Conservation (phyloP, 495 filamentous ascomycete genomes). For the Friedmanniomyces endolithicus region DNA sequence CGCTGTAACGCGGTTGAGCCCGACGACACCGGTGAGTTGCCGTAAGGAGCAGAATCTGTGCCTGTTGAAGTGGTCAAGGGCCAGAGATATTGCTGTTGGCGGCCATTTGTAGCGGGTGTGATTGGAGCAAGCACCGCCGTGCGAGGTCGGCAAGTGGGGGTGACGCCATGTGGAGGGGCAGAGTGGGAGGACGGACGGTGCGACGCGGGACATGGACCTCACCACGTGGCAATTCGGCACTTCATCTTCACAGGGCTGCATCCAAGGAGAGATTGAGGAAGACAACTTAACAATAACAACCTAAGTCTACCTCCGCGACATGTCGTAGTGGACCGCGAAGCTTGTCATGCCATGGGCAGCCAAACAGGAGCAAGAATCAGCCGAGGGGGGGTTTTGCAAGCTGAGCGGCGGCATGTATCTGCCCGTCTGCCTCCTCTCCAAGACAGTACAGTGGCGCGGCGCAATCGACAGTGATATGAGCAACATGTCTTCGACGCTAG, state of each 20-base stretch:
- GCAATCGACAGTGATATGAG: conserved; percentile 6
- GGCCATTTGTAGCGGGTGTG: background rate
- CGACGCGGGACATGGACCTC: background rate
- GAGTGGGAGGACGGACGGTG: background rate
- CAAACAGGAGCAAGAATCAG: no score
- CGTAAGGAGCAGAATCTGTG: background rate
- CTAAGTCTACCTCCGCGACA: no score
- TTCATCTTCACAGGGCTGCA: no score
- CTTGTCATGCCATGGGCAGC: no score
- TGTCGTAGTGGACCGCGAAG: no score
- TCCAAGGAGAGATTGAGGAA: no score
- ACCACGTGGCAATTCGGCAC: no score
- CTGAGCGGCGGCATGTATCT: conserved; percentile 4
- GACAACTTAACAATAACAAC: no score
- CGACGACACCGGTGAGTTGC: background rate
- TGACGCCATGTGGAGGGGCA: conserved; percentile 4
- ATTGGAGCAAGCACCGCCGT: background rate
- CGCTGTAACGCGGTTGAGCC: background rate
- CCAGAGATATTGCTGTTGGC: background rate
- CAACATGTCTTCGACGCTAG: conserved; percentile 1
- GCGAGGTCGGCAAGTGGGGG: background rate
- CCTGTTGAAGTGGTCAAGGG: background rate
- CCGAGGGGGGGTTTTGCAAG: no score
- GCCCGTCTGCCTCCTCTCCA: conserved; percentile 14
- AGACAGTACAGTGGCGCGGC: conserved; percentile 12